Percentiles rank a stretch among this genome's conserved stretches.
phyloP scores from a whole-genome alignment of 208 protist genomes.

The Crithidia fasciculata region DNA sequence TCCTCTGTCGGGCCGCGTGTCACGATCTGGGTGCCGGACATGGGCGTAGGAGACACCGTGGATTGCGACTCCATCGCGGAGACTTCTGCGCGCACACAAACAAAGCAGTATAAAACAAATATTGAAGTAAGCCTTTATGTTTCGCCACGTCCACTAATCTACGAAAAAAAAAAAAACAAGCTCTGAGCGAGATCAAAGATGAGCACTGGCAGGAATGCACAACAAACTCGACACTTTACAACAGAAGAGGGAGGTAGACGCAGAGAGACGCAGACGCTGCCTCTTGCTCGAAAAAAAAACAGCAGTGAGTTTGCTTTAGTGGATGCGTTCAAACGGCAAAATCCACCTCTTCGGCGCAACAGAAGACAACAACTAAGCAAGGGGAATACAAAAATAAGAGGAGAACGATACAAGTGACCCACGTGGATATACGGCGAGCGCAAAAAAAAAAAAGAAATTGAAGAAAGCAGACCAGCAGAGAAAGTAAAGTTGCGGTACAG shows the following conservation, averaged over 20 bases:
- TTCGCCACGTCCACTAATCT: neutral
- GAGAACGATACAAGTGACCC: no score
- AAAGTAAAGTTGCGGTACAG: no score
- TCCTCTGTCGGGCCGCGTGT: neutral
- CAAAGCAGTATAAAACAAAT: neutral
- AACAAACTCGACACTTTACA: no score
- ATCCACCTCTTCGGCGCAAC: neutral
- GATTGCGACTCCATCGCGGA: neutral
- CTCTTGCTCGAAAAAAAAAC: neutral
- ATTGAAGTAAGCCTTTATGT: neutral
- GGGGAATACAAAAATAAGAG: neutral
- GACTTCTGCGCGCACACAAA: neutral
- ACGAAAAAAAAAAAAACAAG: constrained; percentile 1
- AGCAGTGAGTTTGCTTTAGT: neutral
- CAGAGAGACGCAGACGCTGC: no score
- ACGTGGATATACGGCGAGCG: no score
- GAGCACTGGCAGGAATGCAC: no score
- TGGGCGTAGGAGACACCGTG: neutral
- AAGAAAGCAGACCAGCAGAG: no score
- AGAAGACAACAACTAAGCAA: neutral
- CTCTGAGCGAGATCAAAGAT: neutral
- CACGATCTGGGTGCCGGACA: neutral
- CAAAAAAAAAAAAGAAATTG: no score
- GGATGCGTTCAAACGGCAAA: neutral
- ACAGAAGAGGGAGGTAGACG: no score